Base-by-base conservation (phyloP, 169 alveolate species). In the Cryptosporidium sp. region DNA sequence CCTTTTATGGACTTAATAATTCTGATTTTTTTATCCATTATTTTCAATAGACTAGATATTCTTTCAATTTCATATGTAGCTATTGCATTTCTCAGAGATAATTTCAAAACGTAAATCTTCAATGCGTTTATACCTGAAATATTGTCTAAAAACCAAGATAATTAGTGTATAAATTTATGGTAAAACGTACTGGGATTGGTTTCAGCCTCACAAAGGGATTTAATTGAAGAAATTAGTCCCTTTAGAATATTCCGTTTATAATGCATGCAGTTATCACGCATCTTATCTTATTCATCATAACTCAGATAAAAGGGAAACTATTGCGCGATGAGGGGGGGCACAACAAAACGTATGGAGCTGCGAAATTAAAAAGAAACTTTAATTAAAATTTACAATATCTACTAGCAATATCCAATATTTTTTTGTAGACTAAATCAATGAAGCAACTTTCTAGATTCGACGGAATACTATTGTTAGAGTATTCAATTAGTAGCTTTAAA, bases 61-160 rank as follows among this genome's bases (percentile, higher is more conserved):
- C 75, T 37, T 8, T 60, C 48, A 4, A 80, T 80, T 42, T 80
- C 89, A 14, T 44, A 62, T 33, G 31, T 44, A 8, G 52, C 56
- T n/a, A 80, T 62, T 21, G 72, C 73, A 65, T 80, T 51, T 62
- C 62, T 60, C 16, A 80, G 89, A 7, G 89, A 26, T 60, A 62
- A 14, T 23, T 80, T 60, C 18, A 80, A 62, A 31, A 80, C 89
- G 37, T 60, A 18, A 37, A 8, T 62, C 37, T 45, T 80, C 45
- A 80, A 26, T 39, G 56, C 52, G 62, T 35, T 51, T 29, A 62
- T 39, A 16, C 53, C 45, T 37, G 26, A 14, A 26, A 48, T 12
- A 45, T 37, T 14, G 9, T 16, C 89, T 58, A 29, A n/a, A 45
- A 31, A 31, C 26, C 33, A 21, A 21, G 1, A 65, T 21, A 42